A percentile compares a stretch with the other conserved stretches of the same genome.
These are phyloP conservation scores for Gentiana dahurica DNA, from an alignment of 257 asterid genomes.

Conservation along the genomic window DNA sequence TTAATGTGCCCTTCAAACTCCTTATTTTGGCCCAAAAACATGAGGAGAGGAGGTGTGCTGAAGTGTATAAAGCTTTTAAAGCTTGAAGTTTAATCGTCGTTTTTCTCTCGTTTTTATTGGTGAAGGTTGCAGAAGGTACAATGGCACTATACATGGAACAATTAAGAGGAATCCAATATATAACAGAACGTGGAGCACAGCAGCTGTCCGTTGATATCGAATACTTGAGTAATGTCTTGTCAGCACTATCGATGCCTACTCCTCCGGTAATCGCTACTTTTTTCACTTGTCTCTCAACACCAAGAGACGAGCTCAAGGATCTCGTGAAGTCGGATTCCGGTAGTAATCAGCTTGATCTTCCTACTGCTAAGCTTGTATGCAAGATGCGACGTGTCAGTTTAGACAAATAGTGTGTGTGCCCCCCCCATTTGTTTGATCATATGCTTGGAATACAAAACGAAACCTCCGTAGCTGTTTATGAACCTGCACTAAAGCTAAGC, in stretches of 20 bases:
- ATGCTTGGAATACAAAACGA: background rate
- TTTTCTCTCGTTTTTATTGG: constrained; percentile 1
- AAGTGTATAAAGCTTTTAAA: background rate
- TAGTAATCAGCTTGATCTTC: constrained; percentile 57
- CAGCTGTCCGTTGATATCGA: constrained; percentile 91
- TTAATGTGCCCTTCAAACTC: too few relatives aligned
- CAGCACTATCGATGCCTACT: constrained; percentile 84
- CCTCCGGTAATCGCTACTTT: constrained; percentile 83
- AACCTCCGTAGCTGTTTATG: background rate
- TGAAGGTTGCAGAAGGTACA: constrained; percentile 95
- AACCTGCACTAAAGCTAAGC: background rate
- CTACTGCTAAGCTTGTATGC: constrained; percentile 89
- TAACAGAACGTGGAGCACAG: constrained; percentile 90
- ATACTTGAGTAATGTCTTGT: constrained; percentile 83
- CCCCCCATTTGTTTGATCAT: background rate
- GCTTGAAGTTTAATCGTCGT: background rate
- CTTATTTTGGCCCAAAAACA: too few relatives aligned
- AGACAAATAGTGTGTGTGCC: constrained; percentile 22
- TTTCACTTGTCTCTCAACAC: constrained; percentile 68
- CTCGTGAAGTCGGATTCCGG: constrained; percentile 56
- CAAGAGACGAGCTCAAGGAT: constrained; percentile 75
- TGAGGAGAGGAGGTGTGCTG: too few relatives aligned
- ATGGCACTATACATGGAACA: constrained; percentile 77
- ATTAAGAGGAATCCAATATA: constrained; percentile 76
- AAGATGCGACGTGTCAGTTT: constrained; percentile 72